Conservation (phyloP, 441 rosid species). For the Croton setiger region DNA sequence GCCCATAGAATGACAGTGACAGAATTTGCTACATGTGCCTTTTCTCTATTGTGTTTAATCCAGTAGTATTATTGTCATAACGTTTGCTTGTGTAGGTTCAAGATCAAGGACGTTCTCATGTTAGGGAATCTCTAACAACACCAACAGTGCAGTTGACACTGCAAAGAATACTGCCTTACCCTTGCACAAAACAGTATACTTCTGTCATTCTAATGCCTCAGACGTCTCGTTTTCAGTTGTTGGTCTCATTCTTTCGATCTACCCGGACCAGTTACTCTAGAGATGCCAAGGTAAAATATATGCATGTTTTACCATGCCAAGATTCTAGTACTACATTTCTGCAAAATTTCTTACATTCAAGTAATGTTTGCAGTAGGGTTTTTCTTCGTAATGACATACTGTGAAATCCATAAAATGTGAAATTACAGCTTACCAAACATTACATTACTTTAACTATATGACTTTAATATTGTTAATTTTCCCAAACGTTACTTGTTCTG, state of each 20-base stretch:
- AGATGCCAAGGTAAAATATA: constrained; percentile 66
- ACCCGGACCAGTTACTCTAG: constrained; percentile 22
- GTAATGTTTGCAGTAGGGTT: too few relatives aligned
- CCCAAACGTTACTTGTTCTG: neutral
- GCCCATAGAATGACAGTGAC: neutral
- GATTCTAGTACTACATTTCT: constrained; percentile 1
- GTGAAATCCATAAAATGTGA: too few relatives aligned
- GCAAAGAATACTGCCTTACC: constrained; percentile 66
- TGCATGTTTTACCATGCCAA: constrained; percentile 11
- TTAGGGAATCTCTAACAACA: constrained; percentile 63
- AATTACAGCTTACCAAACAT: too few relatives aligned
- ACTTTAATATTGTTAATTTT: neutral
- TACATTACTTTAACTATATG: neutral
- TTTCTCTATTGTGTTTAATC: neutral
- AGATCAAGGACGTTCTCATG: constrained; percentile 73
- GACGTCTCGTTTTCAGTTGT: constrained; percentile 45
- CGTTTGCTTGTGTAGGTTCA: constrained; percentile 44
- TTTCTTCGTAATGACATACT: too few relatives aligned
- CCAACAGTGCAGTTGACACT: constrained; percentile 53
- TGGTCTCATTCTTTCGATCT: constrained; percentile 44
- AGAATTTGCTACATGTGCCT: neutral
- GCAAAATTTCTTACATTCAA: neutral
- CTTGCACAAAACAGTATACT: constrained; percentile 80
- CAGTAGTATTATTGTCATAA: neutral
- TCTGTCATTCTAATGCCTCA: constrained; percentile 82